phyloP scores from a whole-genome alignment of 1,284 basidiomycete genomes.

The Wallemia mellicola region DNA sequence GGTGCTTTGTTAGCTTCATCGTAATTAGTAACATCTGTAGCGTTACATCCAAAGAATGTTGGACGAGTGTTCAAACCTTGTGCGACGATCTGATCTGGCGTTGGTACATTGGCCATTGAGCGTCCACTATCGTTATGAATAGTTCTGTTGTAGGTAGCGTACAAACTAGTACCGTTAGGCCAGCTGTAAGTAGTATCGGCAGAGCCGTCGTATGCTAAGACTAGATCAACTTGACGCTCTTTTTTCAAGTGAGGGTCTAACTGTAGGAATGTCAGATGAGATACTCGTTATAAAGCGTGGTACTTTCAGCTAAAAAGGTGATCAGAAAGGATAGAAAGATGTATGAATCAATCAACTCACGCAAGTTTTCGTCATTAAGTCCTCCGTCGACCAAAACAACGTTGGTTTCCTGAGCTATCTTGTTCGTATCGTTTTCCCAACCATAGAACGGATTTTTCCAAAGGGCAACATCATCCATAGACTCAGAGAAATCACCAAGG shows the following conservation, averaged over 20 bases:
- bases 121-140: slow-evolving; percentile 10
- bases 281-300: too few relatives aligned
- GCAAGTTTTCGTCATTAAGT: slow-evolving; percentile 15
- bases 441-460: slow-evolving; percentile 19
- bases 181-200: slow-evolving; percentile 21
- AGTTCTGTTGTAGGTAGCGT: slow-evolving; percentile 12
- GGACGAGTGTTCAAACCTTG: slow-evolving; percentile 22
- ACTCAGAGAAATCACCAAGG: slow-evolving; percentile 11
- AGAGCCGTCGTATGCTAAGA: slow-evolving; percentile 23
- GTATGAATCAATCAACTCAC: too few relatives aligned
- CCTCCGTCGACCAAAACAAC: slow-evolving; percentile 21
- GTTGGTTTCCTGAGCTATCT: slow-evolving; percentile 10
- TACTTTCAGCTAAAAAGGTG: too few relatives aligned
- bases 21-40: slow-evolving; percentile 1
- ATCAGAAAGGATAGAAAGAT: too few relatives aligned
- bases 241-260: slow-evolving; percentile 19
- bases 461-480: slow-evolving; percentile 18
- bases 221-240: slow-evolving; percentile 19
- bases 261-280: too few relatives aligned
- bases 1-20: slow-evolving; percentile 9
- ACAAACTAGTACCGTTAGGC: slow-evolving; percentile 22
- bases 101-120: slow-evolving; percentile 10
- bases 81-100: slow-evolving; percentile 22
- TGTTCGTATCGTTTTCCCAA: slow-evolving; percentile 14
- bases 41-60: slow-evolving; percentile 19